Conservation (phyloP, 1,284 basidiomycete species). For the Pseudozyma flocculosa region DNA sequence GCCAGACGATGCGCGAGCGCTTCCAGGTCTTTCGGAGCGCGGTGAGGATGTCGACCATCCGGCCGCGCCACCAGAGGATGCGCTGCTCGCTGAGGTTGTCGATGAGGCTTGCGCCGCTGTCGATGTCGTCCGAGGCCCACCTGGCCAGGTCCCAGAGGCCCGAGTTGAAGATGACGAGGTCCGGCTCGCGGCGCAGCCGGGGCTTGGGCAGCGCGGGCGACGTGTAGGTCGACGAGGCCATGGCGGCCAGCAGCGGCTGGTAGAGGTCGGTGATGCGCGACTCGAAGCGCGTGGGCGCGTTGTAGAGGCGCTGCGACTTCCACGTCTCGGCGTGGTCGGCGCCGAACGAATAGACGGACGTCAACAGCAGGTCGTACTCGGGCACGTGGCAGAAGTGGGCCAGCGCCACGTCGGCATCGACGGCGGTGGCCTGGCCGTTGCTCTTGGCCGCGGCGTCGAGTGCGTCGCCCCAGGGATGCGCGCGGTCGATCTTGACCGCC, state of each 20-base stretch:
- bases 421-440: constrained; percentile 26
- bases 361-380: constrained; percentile 57
- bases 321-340: constrained; percentile 57
- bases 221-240: constrained; percentile 11
- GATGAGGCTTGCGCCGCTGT: constrained; percentile 33
- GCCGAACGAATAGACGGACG: constrained; percentile 59
- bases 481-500: constrained; percentile 49
- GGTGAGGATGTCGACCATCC: constrained; percentile 52
- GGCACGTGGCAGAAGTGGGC: constrained; percentile 59
- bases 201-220: constrained; percentile 31
- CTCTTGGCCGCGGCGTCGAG: constrained; percentile 33
- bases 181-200: constrained; percentile 49
- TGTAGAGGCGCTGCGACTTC: constrained; percentile 53
- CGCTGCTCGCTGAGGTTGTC: constrained; percentile 53
- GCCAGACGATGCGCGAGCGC: constrained; percentile 39
- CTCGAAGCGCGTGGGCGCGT: constrained; percentile 57
- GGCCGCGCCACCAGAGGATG: constrained; percentile 56
- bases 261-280: constrained; percentile 56
- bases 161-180: constrained; percentile 57
- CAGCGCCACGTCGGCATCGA: constrained; percentile 48
- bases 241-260: constrained; percentile 44
- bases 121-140: constrained; percentile 58
- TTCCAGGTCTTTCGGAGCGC: constrained; percentile 19
- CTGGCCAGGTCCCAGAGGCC: constrained; percentile 59
- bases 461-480: constrained; percentile 51